Evolutionary conservation across 2,329 filamentous ascomycete genomes (phyloP), one percentile per base, ranked within the genome.

Genomic region (Stemphylium vesicarium): DNA sequence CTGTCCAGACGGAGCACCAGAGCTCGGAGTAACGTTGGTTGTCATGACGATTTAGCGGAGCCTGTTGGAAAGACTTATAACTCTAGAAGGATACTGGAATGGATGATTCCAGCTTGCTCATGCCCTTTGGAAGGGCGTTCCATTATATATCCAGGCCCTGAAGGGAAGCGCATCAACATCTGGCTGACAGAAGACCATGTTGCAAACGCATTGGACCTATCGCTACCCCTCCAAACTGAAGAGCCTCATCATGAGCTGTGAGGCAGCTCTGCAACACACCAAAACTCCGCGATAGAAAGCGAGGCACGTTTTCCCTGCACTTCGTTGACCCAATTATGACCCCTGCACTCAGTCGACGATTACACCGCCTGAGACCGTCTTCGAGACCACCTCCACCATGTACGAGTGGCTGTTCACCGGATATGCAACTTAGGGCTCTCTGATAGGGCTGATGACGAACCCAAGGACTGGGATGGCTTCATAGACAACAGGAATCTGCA

Each of bases 281-380:
- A 50, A 15, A 3, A 24, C 9, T 18, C n/a, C 13, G 33, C 18
- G 10, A 11, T 37, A 18, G 18, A 10, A 18, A 32, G 22, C 18
- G n/a, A 31, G 1, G 6, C 43, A 9, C 37, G 24, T 39, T 31
- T 6, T 9, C 10, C 20, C 4, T n/a, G 12, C 12, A 11, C 22
- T 52, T 40, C 20, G n/a, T n/a, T 29, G 29, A 3, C 8, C 37
- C 36, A 53, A 12, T 24, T 26, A 31, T 11, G 11, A 18, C 35
- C 20, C 2, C 15, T 1, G 5, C 7, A 20, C 13, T n/a, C 24
- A 18, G 8, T 29, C 15, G 26, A 29, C 13, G 22, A 42, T 11
- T 29, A 41, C 43, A 53, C 50, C 43, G 50, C 43, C 15, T 47
- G 50, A 42, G 50, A 18, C 50, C 50, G 11, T 41, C 24, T 48